phyloP scores from a whole-genome alignment of 2,329 filamentous ascomycete genomes.

The Bisporella sp. region DNA sequence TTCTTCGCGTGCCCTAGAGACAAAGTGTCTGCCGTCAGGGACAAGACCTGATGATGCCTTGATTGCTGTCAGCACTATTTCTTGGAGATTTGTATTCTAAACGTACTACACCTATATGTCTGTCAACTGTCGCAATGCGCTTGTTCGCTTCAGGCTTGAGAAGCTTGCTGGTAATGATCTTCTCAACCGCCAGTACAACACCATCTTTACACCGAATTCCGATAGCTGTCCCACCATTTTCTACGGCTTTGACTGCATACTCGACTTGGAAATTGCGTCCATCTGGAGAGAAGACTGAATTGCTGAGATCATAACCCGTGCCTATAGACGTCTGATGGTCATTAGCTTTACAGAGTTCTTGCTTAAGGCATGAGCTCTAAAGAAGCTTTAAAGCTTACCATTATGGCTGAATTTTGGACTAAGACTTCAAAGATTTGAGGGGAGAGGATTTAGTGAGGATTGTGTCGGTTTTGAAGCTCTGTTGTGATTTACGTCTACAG shows the following conservation, averaged over 20 bases:
- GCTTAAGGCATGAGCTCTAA: not conserved
- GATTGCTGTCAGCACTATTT: slow-evolving; percentile 8
- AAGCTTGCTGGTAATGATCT: slow-evolving; percentile 91
- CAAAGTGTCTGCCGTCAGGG: slow-evolving; percentile 91
- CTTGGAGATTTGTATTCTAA: not conserved
- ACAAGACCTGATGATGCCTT: slow-evolving; percentile 91
- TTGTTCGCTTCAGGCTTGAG: slow-evolving; percentile 94
- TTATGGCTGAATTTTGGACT: slow-evolving; percentile 16
- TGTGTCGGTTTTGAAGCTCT: slow-evolving; percentile 17
- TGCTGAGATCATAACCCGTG: slow-evolving; percentile 97
- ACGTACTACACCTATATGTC: slow-evolving; percentile 86
- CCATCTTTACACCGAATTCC: slow-evolving; percentile 97
- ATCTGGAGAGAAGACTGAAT: slow-evolving; percentile 99
- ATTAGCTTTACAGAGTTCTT: slow-evolving; percentile 13
- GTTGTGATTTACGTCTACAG: slow-evolving; percentile 3
- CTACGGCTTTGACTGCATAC: slow-evolving; percentile 97
- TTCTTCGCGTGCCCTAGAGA: slow-evolving; percentile 90
- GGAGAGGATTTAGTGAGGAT: slow-evolving; percentile 7
- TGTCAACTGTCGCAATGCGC: slow-evolving; percentile 90
- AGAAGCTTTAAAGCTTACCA: slow-evolving; percentile 23
- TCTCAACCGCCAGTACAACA: slow-evolving; percentile 92
- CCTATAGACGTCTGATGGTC: slow-evolving; percentile 89
- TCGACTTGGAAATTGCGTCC: slow-evolving; percentile 99
- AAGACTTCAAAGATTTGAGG: slow-evolving; percentile 4
- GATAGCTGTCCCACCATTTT: slow-evolving; percentile 93